Percentiles rank a stretch among this genome's conserved stretches.
phyloP scores from a whole-genome alignment of 495 filamentous ascomycete species.

The Talaromyces adpressus region DNA sequence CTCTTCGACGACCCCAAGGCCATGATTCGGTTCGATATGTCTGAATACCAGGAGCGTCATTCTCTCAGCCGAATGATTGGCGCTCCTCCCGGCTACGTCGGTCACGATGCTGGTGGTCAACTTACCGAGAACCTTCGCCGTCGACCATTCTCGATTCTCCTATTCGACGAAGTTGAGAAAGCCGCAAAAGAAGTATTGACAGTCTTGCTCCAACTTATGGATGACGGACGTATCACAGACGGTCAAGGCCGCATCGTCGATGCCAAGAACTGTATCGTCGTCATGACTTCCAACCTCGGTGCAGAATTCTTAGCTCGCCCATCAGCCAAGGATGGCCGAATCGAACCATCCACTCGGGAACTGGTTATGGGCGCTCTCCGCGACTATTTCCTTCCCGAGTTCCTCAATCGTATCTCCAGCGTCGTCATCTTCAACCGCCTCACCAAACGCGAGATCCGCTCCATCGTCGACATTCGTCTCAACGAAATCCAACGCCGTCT shows the following conservation, averaged over 20 bases:
- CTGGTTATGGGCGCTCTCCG: slow-evolving; percentile 83
- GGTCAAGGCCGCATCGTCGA: slow-evolving; percentile 93
- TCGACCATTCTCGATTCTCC: slow-evolving; percentile 91
- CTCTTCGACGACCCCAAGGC: slow-evolving; percentile 94
- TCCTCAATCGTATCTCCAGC: slow-evolving; percentile 93
- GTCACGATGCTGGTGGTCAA: slow-evolving; percentile 92
- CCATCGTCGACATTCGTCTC: slow-evolving; percentile 90
- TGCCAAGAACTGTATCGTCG: slow-evolving; percentile 95
- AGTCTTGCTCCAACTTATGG: slow-evolving; percentile 95
- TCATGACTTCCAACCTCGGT: slow-evolving; percentile 97
- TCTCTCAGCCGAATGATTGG: slow-evolving; percentile 96
- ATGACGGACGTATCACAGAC: slow-evolving; percentile 97
- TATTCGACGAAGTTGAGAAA: slow-evolving; percentile 98
- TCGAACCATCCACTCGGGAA: slow-evolving; percentile 80
- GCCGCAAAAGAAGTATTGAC: slow-evolving; percentile 96
- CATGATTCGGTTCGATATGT: slow-evolving; percentile 99
- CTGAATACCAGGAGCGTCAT: slow-evolving; percentile 97
- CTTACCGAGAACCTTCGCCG: slow-evolving; percentile 90
- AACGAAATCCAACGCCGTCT: slow-evolving; percentile 87
- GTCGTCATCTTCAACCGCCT: slow-evolving; percentile 98
- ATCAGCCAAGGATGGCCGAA: slow-evolving; percentile 67
- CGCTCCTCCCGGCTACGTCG: slow-evolving; percentile 93
- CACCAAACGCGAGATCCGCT: slow-evolving; percentile 77
- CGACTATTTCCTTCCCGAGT: slow-evolving; percentile 95
- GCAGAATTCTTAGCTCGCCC: slow-evolving; percentile 86